phyloP scores from a whole-genome alignment of 2,329 filamentous ascomycete genomes.

The Chalaropsis thielavioides region DNA sequence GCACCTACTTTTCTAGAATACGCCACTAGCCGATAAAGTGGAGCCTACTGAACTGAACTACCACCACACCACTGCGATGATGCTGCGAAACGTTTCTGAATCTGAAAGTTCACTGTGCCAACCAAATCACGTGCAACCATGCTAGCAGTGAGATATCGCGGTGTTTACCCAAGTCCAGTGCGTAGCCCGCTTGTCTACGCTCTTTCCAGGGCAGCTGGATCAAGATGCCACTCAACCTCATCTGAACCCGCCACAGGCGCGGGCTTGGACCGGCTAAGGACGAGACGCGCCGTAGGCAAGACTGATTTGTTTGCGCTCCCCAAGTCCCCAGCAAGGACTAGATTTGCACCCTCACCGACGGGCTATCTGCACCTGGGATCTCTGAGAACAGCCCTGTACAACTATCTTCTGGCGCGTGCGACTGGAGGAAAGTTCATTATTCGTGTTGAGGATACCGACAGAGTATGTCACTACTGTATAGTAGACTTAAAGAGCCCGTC shows the following conservation, averaged over 20 bases:
- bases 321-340: conserved; percentile 39
- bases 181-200: background rate
- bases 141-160: background rate
- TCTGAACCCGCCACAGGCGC: background rate
- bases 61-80: background rate
- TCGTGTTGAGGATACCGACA: conserved; percentile 89
- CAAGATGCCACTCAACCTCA: conserved; percentile 8
- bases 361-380: conserved; percentile 88
- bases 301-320: conserved; percentile 28
- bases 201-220: background rate
- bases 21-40: background rate
- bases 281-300: background rate
- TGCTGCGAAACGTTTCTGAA: background rate
- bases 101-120: background rate
- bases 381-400: conserved; percentile 84
- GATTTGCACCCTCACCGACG: conserved; percentile 92
- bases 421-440: conserved; percentile 84
- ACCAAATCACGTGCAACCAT: background rate
- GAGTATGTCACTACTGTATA: conserved; percentile 37
- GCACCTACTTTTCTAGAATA: background rate
- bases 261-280: conserved; percentile 11
- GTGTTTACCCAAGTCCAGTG: no score
- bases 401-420: conserved; percentile 75
- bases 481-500: conserved; percentile 11
- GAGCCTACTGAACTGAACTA: background rate